Percentiles rank a stretch among this genome's conserved stretches.
Conservation (phyloP, 1,284 basidiomycete species). For the Schizophyllum commune region DNA sequence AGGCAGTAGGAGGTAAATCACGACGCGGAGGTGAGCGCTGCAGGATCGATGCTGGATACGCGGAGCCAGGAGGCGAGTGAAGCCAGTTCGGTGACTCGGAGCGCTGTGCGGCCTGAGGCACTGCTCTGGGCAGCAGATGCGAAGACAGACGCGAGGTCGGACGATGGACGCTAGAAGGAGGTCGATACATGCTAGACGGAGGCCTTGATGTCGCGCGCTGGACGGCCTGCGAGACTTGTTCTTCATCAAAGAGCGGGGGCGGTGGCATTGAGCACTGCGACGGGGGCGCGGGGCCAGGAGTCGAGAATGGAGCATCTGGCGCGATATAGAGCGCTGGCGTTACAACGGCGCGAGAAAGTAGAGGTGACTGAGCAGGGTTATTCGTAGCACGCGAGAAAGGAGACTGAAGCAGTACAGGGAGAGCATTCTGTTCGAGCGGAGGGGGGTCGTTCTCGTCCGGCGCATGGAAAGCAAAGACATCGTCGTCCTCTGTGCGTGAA, state of each 20-base stretch:
- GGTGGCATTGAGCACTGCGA: neutral
- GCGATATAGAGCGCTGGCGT: neutral
- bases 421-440: neutral
- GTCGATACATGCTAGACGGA: constrained; percentile 6
- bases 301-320: constrained; percentile 24
- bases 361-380: neutral
- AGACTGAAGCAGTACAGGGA: neutral
- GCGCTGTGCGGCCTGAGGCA: neutral
- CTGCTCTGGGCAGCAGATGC: too few species aligned
- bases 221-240: neutral
- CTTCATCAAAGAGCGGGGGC: neutral
- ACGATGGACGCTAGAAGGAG: neutral
- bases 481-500: constrained; percentile 3
- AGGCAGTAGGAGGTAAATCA: constrained; percentile 1
- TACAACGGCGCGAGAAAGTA: neutral
- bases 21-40: neutral
- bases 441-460: neutral
- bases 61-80: neutral
- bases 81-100: neutral
- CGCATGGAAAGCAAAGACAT: constrained; percentile 8
- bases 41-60: neutral
- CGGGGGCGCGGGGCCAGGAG: constrained; percentile 23
- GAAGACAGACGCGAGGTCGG: neutral
- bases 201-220: neutral
- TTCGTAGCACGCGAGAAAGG: neutral